Percentiles rank a stretch among this genome's conserved stretches.
Conservation (phyloP, 257 asterid species). For the Ehretia macrophylla region DNA sequence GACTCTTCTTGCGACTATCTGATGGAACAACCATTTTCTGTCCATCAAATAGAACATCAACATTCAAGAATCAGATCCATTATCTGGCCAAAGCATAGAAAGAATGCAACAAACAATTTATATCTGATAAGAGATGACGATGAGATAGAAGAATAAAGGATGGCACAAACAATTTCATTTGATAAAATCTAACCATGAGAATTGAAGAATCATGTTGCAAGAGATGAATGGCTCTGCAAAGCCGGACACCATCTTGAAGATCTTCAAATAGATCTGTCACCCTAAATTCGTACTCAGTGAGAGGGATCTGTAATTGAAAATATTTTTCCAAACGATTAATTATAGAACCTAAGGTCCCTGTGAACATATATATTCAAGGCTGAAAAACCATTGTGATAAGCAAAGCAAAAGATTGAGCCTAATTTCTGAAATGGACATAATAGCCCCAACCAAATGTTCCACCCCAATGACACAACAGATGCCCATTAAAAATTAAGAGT, state of each 20-base stretch:
- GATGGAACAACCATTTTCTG: conserved; percentile 90
- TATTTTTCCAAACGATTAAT: background rate
- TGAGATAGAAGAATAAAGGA: background rate
- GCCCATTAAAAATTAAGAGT: background rate
- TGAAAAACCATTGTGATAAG: background rate
- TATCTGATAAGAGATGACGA: too few relatives aligned
- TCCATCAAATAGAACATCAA: conserved; percentile 21
- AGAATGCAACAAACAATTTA: too few relatives aligned
- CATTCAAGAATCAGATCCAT: conserved; percentile 1
- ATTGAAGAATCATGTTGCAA: conserved; percentile 71
- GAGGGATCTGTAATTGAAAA: conserved; percentile 56
- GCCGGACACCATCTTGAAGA: conserved; percentile 76
- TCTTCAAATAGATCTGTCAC: conserved; percentile 69
- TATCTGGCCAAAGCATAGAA: background rate
- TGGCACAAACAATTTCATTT: background rate
- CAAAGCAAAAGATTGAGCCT: background rate
- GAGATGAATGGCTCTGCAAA: conserved; percentile 83
- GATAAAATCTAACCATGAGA: conserved; percentile 49
- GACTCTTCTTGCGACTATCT: conserved; percentile 69
- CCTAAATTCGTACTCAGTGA: conserved; percentile 66
- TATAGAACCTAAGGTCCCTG: background rate
- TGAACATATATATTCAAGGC: background rate
- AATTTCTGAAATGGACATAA: background rate
- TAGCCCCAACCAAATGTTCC: background rate
- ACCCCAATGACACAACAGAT: conserved; percentile 6